These are phyloP conservation scores for Schizothecium vesticola DNA, from an alignment of 495 filamentous ascomycete genomes.

Conservation along the genomic window DNA sequence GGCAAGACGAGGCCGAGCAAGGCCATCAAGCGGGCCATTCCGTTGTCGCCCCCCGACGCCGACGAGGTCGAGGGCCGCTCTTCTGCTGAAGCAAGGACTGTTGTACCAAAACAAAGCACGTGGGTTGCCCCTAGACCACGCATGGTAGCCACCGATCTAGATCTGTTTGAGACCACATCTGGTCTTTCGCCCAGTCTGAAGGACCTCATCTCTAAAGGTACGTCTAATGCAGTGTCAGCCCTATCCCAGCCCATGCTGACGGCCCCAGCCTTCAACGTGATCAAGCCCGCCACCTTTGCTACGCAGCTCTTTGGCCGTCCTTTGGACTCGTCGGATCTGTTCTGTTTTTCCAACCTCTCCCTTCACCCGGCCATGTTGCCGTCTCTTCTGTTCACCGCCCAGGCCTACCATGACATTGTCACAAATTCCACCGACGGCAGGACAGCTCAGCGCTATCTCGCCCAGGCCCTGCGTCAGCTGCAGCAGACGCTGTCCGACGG, in stretches of 20 bases:
- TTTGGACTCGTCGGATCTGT: background rate
- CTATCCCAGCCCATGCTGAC: background rate
- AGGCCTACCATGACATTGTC: slow-evolving; percentile 9
- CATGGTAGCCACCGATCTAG: background rate
- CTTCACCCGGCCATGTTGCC: slow-evolving; percentile 12
- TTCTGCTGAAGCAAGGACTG: background rate
- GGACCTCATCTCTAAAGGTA: background rate
- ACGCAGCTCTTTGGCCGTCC: background rate
- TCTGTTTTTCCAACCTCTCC: slow-evolving; percentile 13
- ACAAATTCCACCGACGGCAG: background rate
- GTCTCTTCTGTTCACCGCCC: slow-evolving; percentile 11
- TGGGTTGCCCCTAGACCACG: background rate
- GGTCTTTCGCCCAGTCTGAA: background rate
- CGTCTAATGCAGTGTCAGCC: background rate
- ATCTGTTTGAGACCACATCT: background rate
- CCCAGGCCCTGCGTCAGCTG: slow-evolving; percentile 4
- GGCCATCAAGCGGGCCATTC: background rate
- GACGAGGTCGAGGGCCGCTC: background rate
- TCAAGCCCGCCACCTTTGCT: slow-evolving; percentile 12
- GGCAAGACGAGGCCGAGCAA: slow-evolving; percentile 8
- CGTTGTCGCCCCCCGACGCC: background rate
- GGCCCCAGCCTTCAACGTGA: slow-evolving; percentile 8
- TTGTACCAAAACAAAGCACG: background rate
- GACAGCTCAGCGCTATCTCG: background rate
- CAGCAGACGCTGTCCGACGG: slow-evolving; percentile 2